A percentile compares a stretch with the other conserved stretches of the same genome.
phyloP scores from a whole-genome alignment of 352 stramenopile species.

The Phytophthora multivora region DNA sequence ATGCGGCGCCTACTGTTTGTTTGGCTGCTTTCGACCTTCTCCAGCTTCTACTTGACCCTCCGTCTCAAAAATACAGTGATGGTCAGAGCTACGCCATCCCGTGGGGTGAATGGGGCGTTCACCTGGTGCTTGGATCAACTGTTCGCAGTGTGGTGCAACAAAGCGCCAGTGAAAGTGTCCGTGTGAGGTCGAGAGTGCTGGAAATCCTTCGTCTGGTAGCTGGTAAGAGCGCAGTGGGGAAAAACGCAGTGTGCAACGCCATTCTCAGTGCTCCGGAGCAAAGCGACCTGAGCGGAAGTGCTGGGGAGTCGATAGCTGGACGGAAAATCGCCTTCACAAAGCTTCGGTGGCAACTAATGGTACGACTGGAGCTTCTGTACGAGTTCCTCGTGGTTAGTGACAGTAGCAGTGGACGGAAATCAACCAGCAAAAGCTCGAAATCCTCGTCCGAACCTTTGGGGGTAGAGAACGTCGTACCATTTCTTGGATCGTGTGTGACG shows the following conservation, averaged over 20 bases:
- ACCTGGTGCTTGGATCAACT: slow-evolving; percentile 76
- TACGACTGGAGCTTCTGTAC: slow-evolving; percentile 67
- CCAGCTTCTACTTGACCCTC: slow-evolving; percentile 56
- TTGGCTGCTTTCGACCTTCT: slow-evolving; percentile 63
- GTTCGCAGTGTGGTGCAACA: slow-evolving; percentile 79
- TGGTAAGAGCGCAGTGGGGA: slow-evolving; percentile 49
- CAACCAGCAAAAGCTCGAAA: slow-evolving; percentile 11
- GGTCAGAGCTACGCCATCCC: slow-evolving; percentile 60
- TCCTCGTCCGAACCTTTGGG: slow-evolving; percentile 44
- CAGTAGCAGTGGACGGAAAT: slow-evolving; percentile 15
- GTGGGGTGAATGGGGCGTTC: slow-evolving; percentile 81
- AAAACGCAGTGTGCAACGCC: slow-evolving; percentile 73
- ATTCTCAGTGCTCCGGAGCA: slow-evolving; percentile 76
- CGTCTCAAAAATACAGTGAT: slow-evolving; percentile 9
- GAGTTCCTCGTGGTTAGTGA: slow-evolving; percentile 46
- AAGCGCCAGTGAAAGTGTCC: slow-evolving; percentile 63
- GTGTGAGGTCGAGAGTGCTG: slow-evolving; percentile 59
- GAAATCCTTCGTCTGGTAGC: slow-evolving; percentile 52
- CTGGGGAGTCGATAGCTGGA: slow-evolving; percentile 31
- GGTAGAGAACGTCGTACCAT: slow-evolving; percentile 75
- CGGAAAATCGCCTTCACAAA: slow-evolving; percentile 60
- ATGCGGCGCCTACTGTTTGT: slow-evolving; percentile 51
- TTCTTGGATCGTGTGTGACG: slow-evolving; percentile 65
- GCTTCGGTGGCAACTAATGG: slow-evolving; percentile 64
- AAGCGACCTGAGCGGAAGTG: slow-evolving; percentile 37